Base-by-base conservation (phyloP, 2,329 filamentous ascomycete species). In the Microascus cirrosus region DNA sequence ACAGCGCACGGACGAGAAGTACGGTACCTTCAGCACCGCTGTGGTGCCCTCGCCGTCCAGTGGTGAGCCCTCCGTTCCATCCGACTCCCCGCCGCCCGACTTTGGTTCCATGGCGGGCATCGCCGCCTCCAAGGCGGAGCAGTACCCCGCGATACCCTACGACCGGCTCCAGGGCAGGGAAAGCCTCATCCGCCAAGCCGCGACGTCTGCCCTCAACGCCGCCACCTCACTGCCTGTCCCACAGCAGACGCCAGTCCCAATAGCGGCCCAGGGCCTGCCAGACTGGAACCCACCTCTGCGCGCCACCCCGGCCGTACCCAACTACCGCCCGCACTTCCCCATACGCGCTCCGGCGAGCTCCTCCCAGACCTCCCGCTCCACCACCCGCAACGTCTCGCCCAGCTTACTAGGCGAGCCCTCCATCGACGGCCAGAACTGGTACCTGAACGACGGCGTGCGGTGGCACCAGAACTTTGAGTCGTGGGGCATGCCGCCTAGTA, bases 1-100 rank as follows among this genome's bases (percentile, higher is more conserved):
- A n/a, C 77, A 84, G 54, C 82, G 90, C 39, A 87, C 90, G 1
- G 89, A 95, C 66, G 77, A 82, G 52, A 93, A 87, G 71, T 96
- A 89, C 70, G 90, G 90, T 1, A 81, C 80, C 2, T 91, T 86
- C 63, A 83, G 74, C 66, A 80, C 80, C 57, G 78, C 79, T 0
- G 83, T 85, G 56, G 77, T 84, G 7, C 77, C 80, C 1, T 84
- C 83, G 2, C 82, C 82, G 22, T 24, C 20, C 11, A 54, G 50
- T 35, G 18, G 51, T 1, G 36, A 11, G 32, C 32, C 28, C 24
- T 52, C 42, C 25, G 15, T 36, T 15, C 42, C 18, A 22, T 24
- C 50, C 18, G 48, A 64, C 59, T 64, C 72, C 64, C 52, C 67
- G 62, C 59, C 63, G 4, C 58, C 65, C 7, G 70, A 69, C 4